phyloP scores from a whole-genome alignment of 2,329 filamentous ascomycete species.

The Chrysoporthe deuterocubensis region DNA sequence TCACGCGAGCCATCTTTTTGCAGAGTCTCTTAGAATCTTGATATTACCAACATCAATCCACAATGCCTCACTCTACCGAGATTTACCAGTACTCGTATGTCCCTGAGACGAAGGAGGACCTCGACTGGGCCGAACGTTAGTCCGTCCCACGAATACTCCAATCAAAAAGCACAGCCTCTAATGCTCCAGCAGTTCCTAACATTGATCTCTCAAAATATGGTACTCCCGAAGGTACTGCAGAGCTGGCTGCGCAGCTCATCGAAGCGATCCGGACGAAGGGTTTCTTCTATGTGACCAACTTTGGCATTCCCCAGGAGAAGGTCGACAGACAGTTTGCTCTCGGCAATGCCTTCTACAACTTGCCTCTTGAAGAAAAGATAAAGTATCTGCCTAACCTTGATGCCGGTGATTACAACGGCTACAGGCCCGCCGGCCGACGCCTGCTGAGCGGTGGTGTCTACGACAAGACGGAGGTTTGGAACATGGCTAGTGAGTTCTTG shows the following conservation, averaged over 20 bases:
- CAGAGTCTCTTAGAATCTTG: neutral
- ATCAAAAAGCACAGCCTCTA: neutral
- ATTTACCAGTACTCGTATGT: conserved; percentile 16
- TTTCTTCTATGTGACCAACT: conserved; percentile 68
- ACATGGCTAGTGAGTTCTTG: conserved; percentile 38
- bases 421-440: conserved; percentile 51
- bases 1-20: neutral
- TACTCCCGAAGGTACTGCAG: conserved; percentile 57
- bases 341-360: conserved; percentile 60
- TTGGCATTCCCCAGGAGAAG: conserved; percentile 62
- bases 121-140: conserved; percentile 16
- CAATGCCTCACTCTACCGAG: conserved; percentile 16
- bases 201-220: conserved; percentile 60
- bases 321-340: conserved; percentile 65
- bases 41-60: neutral
- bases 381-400: conserved; percentile 57
- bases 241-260: conserved; percentile 56
- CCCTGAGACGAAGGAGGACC: conserved; percentile 19
- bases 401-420: conserved; percentile 61
- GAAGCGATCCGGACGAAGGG: conserved; percentile 56
- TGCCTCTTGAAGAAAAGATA: conserved; percentile 62
- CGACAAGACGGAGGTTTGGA: conserved; percentile 47
- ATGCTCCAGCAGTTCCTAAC: conserved; percentile 37
- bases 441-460: conserved; percentile 40
- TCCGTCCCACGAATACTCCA: neutral